Conservation (phyloP, 176 grass and related monocot species). For the Tillandsia leiboldiana region DNA sequence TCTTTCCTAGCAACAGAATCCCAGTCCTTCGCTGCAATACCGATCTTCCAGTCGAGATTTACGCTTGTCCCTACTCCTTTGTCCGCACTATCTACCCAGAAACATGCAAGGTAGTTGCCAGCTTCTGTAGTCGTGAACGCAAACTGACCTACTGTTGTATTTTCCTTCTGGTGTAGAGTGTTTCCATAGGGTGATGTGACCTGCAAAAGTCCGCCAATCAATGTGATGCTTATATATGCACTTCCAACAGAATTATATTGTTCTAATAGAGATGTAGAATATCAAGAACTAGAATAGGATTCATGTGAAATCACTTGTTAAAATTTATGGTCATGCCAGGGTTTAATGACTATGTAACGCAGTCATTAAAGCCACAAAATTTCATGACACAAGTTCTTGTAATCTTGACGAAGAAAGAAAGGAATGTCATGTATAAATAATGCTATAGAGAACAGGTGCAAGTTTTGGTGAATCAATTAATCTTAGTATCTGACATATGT, state of each 20-base stretch:
- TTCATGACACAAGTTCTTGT: no score
- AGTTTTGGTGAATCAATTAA: no score
- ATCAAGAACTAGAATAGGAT: neutral
- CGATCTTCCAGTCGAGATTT: constrained; percentile 85
- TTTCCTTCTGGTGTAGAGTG: constrained; percentile 62
- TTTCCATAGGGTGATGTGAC: constrained; percentile 86
- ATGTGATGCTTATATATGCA: neutral
- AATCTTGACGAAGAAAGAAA: neutral
- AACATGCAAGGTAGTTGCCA: constrained; percentile 78
- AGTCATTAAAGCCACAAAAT: neutral
- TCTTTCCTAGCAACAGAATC: constrained; percentile 86
- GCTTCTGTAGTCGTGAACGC: constrained; percentile 74
- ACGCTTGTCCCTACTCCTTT: constrained; percentile 44
- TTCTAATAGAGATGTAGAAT: neutral
- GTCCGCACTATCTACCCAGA: constrained; percentile 62
- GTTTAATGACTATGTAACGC: no score
- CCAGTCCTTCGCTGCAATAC: constrained; percentile 82
- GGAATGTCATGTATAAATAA: no score
- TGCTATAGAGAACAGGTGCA: no score
- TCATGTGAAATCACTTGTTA: neutral
- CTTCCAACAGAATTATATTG: neutral
- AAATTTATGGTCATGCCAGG: no score
- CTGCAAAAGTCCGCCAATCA: constrained; percentile 28
- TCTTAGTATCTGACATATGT: no score
- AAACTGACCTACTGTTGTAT: constrained; percentile 59